These are phyloP conservation scores for Ogataea ramenticola DNA, from an alignment of 805 yeast species.

Conservation along the genomic window DNA sequence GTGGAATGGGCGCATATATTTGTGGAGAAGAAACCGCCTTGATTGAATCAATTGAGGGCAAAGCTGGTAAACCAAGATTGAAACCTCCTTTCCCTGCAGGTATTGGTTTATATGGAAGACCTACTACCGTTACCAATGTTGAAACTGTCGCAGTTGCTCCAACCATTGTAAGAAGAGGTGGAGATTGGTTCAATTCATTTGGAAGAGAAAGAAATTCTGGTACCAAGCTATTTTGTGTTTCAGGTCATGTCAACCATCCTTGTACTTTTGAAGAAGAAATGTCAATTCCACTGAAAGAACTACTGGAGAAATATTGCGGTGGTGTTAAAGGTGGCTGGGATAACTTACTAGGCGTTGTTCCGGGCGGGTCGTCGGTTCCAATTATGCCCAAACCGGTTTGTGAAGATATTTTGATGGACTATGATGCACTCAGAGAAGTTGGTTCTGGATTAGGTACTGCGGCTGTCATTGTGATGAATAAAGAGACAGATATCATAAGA, in stretches of 20 bases:
- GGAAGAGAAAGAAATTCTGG: slow-evolving; percentile 85
- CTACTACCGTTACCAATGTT: slow-evolving; percentile 85
- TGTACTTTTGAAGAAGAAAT: slow-evolving; percentile 92
- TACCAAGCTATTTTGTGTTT: slow-evolving; percentile 76
- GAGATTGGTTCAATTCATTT: slow-evolving; percentile 76
- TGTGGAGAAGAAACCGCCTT: slow-evolving; percentile 92
- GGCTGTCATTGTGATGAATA: slow-evolving; percentile 87
- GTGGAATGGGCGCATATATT: slow-evolving; percentile 91
- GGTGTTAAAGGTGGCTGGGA: slow-evolving; percentile 94
- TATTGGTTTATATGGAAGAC: slow-evolving; percentile 86
- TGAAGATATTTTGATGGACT: slow-evolving; percentile 75
- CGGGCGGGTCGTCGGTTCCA: slow-evolving; percentile 89
- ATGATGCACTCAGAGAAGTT: slow-evolving; percentile 75
- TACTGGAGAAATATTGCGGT: slow-evolving; percentile 84
- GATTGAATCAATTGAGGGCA: slow-evolving; percentile 85
- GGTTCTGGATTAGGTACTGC: slow-evolving; percentile 91
- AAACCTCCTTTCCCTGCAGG: slow-evolving; percentile 97
- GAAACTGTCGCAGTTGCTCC: slow-evolving; percentile 91
- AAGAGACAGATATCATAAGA: slow-evolving; percentile 74
- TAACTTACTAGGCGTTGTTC: slow-evolving; percentile 77
- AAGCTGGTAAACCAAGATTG: slow-evolving; percentile 88
- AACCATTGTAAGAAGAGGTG: slow-evolving; percentile 83
- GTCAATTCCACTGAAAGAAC: slow-evolving; percentile 80
- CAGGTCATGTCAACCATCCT: slow-evolving; percentile 89
- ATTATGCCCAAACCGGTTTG: slow-evolving; percentile 63